Percentiles rank a stretch among this genome's conserved stretches.
Conservation (phyloP, 2,329 filamentous ascomycete genomes). For the Huntiella abstrusa region DNA sequence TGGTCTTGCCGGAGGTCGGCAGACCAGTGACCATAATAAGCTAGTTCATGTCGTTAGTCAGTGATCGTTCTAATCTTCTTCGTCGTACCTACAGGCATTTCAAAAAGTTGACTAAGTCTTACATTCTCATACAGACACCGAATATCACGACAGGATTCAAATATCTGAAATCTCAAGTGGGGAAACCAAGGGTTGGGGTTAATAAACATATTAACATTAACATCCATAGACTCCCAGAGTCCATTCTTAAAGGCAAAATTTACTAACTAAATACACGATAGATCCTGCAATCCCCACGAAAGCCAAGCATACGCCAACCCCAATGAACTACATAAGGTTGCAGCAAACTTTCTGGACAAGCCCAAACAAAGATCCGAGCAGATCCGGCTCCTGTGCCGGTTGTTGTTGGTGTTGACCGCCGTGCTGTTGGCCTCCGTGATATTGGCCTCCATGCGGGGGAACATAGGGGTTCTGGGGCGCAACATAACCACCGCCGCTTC, state of each 20-base stretch:
- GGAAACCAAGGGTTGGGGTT: neutral
- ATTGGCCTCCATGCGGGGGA: neutral
- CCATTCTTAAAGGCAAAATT: neutral
- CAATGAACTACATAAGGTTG: slow-evolving; percentile 45
- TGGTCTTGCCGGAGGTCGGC: slow-evolving; percentile 50
- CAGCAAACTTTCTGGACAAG: slow-evolving; percentile 54
- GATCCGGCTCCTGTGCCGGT: slow-evolving; percentile 24
- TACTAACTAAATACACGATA: neutral
- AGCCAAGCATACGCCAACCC: neutral
- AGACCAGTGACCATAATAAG: slow-evolving; percentile 49
- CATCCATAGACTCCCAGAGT: neutral
- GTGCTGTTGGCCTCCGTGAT: slow-evolving; percentile 15
- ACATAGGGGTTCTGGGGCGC: slow-evolving; percentile 22
- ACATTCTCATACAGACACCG: too few species aligned
- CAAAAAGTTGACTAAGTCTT: neutral
- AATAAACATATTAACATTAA: too few species aligned
- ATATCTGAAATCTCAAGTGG: neutral
- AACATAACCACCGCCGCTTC: slow-evolving; percentile 41
- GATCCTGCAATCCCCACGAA: neutral
- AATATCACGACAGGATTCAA: too few species aligned
- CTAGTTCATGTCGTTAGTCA: slow-evolving; percentile 20
- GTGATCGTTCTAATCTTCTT: neutral
- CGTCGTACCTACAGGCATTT: slow-evolving; percentile 6
- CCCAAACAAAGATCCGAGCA: slow-evolving; percentile 8
- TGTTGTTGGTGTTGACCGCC: slow-evolving; percentile 13